Evolutionary conservation across 2,329 filamentous ascomycete species (phyloP), one percentile per base, ranked within the genome.

Genomic region (Pseudofabraea citricarpa): DNA sequence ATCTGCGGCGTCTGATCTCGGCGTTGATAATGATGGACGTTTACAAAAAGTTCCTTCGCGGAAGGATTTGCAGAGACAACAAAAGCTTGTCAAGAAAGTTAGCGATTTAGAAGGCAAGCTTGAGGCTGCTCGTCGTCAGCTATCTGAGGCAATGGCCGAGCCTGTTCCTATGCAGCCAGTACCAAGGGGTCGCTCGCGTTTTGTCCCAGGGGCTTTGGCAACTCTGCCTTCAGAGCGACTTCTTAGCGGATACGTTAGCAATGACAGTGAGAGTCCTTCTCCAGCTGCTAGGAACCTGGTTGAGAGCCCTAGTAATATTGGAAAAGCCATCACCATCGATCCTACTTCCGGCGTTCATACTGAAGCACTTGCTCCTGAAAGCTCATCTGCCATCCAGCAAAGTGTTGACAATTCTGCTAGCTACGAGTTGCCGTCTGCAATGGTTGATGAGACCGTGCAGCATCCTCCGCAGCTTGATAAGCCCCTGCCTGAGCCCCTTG

Each of bases 101-200:
- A 80, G 75, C 50, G 72, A 81, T 50, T 68, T 83, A 10, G 79
- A 83, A 52, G 58, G 65, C 10, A 80, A 81, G 56, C 68, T 83
- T 22, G 65, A 74, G 13, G 67, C 69, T 26, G 77, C 77, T 7
- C 69, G 75, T 24, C 68, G 68, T 38, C 73, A 83, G 58, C 67
- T 83, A 19, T 64, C 68, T 23, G 63, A 72, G 5, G 65, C 73
- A 29, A 61, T 75, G 13, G 64, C 63, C 9, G 67, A 73, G 27
- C 50, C 54, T 4, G 53, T 52, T 57, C 47, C 59, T 56, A 24
- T 50, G 36, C 40, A 46, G 48, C 32, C 52, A 47, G 13, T 52
- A 48, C 33, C 44, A 43, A 7, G 45, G 52, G 20, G 60, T 58
- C 29, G 60, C 52, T 46, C 57, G 45, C 46, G 60, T 36, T 71